A percentile compares a stretch with the other conserved stretches of the same genome.
phyloP scores from a whole-genome alignment of 768 basidiomycete genomes.

The Lentinula raphanica region DNA sequence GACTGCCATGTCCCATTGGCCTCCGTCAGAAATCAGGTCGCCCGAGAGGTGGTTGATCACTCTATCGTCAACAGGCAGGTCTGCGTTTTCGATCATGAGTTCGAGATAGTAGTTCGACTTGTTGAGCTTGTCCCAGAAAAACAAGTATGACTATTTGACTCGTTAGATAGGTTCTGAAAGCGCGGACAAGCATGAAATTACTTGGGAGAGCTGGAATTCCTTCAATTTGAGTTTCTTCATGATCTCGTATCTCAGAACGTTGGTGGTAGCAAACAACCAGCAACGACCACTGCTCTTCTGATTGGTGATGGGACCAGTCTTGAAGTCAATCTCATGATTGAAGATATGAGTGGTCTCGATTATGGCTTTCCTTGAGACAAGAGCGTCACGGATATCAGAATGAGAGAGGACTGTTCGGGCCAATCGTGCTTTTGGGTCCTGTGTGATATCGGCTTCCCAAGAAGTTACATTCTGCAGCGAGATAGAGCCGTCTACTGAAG shows the following conservation, averaged over 20 bases:
- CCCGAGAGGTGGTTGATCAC: constrained; percentile 70
- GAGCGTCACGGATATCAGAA: constrained; percentile 55
- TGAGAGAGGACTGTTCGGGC: constrained; percentile 76
- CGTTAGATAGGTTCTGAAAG: constrained; percentile 5
- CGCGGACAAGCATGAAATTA: constrained; percentile 20
- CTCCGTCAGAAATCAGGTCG: constrained; percentile 85
- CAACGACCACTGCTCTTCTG: constrained; percentile 89
- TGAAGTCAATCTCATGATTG: constrained; percentile 75
- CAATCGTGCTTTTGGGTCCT: constrained; percentile 59
- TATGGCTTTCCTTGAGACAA: constrained; percentile 57
- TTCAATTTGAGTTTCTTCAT: constrained; percentile 82
- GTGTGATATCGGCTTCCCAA: constrained; percentile 60
- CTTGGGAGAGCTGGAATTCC: constrained; percentile 91
- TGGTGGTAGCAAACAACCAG: constrained; percentile 94
- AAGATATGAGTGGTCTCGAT: constrained; percentile 74
- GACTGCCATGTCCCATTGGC: constrained; percentile 89
- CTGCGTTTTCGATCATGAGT: constrained; percentile 74
- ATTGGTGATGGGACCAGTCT: constrained; percentile 78
- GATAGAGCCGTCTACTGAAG: constrained; percentile 58
- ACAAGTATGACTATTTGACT: constrained; percentile 68
- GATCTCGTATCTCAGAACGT: constrained; percentile 75
- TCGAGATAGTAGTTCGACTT: constrained; percentile 93
- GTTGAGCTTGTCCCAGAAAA: constrained; percentile 97
- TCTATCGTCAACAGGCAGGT: constrained; percentile 77
- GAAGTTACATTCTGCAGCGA: constrained; percentile 49